Evolutionary conservation across 768 basidiomycete species (phyloP).

Genomic region (Boletus rex-veris): DNA sequence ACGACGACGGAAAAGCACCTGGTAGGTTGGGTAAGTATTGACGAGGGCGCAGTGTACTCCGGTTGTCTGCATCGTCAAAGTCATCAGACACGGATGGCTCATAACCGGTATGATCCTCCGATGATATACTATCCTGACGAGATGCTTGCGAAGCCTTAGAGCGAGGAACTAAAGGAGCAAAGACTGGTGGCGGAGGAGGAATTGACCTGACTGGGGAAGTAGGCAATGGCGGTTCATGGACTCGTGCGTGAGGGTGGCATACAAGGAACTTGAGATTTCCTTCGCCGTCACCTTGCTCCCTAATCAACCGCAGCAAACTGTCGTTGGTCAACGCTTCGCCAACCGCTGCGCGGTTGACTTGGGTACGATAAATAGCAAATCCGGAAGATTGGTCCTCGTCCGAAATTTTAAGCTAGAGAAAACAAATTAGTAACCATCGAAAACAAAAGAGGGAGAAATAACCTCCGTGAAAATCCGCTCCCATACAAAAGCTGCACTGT

Average conservation of each 20-base stretch:
- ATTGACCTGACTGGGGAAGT: conserved; percentile 44
- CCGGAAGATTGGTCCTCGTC: conserved; percentile 74
- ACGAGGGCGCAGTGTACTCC: conserved; percentile 43
- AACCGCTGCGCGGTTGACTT: conserved; percentile 75
- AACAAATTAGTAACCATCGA: background rate
- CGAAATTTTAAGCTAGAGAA: conserved; percentile 63
- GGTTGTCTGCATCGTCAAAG: conserved; percentile 54
- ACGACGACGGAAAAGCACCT: conserved; percentile 29
- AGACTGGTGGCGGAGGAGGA: conserved; percentile 47
- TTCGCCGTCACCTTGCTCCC: conserved; percentile 66
- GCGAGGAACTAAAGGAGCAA: conserved; percentile 49
- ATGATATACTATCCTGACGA: conserved; percentile 68
- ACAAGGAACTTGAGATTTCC: conserved; percentile 86
- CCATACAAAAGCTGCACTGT: conserved; percentile 64
- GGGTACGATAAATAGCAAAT: conserved; percentile 82
- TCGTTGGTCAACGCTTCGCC: conserved; percentile 73
- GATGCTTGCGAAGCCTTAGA: conserved; percentile 48
- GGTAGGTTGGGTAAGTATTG: conserved; percentile 28
- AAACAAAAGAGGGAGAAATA: conserved; percentile 15
- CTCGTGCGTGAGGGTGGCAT: conserved; percentile 57
- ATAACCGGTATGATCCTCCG: conserved; percentile 62
- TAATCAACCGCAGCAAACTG: conserved; percentile 67
- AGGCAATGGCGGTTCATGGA: conserved; percentile 48
- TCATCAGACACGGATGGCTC: conserved; percentile 60
- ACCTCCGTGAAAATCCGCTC: conserved; percentile 83